Base-by-base conservation (phyloP, 495 filamentous ascomycete species). In the Penicillium paxilli region DNA sequence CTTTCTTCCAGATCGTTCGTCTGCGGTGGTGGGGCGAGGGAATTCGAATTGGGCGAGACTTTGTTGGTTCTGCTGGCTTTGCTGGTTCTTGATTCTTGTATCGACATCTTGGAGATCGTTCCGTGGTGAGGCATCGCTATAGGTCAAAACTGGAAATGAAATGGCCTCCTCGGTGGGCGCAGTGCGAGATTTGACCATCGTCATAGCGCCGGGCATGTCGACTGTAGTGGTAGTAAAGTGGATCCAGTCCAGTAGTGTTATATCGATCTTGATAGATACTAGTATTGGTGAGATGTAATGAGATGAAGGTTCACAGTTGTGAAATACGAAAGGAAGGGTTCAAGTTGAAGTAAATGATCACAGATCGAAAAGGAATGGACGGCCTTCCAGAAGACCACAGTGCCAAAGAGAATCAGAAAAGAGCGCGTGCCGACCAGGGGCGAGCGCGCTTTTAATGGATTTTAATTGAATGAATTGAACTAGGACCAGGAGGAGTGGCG, bases 341-440 rank as follows among this genome's bases (percentile, higher is more conserved):
- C 16, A 32, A 58, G 42, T 44, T 30, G 46, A 67, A 65, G n/a
- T n/a, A n/a, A 25, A 46, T 25, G 46, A 55, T 42, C 20, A 12
- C 33, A 57, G 52, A 35, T 51, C 51, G 28, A 67, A 79, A n/a
- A 75, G 40, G 71, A 76, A 68, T 61, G 75, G 72, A 78, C 68
- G 62, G 71, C 72, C 72, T 79, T 78, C 77, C 74, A 71, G 73
- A 79, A 74, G 71, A 62, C 74, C 62, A 59, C 33, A 44, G 57
- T 55, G 33, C 59, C 44, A 65, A 54, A 55, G 44, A 58, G 51
- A 58, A 54, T 30, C 28, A 67, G 54, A 49, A 49, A 44, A 20
- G 54, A 49, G 20, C 49, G 48, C 45, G 52, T 24, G 47, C 28
- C 48, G 53, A 47, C 45, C 45, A 19, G 51, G 49, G 57, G 44